Conservation (phyloP, 2,329 filamentous ascomycete genomes). For the Botryosphaeria agaves region DNA sequence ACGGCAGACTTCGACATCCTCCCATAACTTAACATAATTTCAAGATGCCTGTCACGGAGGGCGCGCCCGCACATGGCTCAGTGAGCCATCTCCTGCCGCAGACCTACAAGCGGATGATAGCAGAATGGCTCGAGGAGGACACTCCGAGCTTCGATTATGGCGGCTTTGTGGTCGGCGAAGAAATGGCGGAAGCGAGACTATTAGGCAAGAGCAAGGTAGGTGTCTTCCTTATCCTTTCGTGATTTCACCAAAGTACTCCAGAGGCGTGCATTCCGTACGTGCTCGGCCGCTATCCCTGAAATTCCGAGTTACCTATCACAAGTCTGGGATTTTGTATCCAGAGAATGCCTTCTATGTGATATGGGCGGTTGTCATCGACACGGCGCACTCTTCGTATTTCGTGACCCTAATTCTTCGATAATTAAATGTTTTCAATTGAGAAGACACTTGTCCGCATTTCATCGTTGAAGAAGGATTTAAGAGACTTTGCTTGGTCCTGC, state of each 20-base stretch:
- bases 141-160: conserved; percentile 94
- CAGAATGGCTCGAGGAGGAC: conserved; percentile 85
- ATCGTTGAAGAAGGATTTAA: too few species aligned
- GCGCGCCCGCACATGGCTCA: conserved; percentile 39
- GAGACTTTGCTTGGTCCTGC: too few species aligned
- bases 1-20: not conserved
- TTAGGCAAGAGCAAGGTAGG: conserved; percentile 38
- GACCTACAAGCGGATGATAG: conserved; percentile 66
- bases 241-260: conserved; percentile 2
- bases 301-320: too few species aligned
- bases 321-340: too few species aligned
- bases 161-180: conserved; percentile 82
- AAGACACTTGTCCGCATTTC: too few species aligned
- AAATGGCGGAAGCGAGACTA: conserved; percentile 29
- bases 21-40: conserved; percentile 2
- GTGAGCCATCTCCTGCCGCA: conserved; percentile 63
- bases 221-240: conserved; percentile 1
- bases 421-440: too few species aligned
- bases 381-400: too few species aligned
- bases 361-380: too few species aligned
- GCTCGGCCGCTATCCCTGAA: too few species aligned
- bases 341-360: too few species aligned
- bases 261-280: too few species aligned
- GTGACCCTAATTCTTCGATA: too few species aligned
- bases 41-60: conserved; percentile 27